phyloP scores from a whole-genome alignment of 129 eudicot genomes.

The Saposhnikovia divaricata region DNA sequence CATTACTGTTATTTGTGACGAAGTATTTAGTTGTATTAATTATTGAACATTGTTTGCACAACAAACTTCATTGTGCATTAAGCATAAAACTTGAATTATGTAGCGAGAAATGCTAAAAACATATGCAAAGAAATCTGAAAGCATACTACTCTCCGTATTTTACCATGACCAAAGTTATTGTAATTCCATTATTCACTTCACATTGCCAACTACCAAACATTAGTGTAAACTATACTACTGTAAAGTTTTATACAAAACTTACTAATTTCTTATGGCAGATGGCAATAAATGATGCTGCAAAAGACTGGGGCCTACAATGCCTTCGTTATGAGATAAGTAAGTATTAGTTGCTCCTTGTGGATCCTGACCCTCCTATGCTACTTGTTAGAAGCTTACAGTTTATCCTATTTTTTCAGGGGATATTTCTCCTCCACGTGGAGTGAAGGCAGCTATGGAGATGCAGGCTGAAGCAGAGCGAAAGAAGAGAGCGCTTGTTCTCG shows the following conservation, averaged over 20 bases:
- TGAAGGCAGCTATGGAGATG: conserved; percentile 94
- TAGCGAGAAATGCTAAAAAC: too few relatives aligned
- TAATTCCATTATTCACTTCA: too few relatives aligned
- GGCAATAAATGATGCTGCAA: conserved; percentile 81
- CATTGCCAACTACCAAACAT: too few relatives aligned
- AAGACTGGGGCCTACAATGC: conserved; percentile 81
- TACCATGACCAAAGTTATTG: too few relatives aligned
- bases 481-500: conserved; percentile 83
- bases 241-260: too few relatives aligned
- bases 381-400: not conserved
- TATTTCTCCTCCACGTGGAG: conserved; percentile 90
- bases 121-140: too few relatives aligned
- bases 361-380: not conserved
- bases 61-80: too few relatives aligned
- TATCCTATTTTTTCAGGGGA: conserved; percentile 46
- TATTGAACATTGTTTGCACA: too few relatives aligned
- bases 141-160: too few relatives aligned
- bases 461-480: conserved; percentile 99
- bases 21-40: too few relatives aligned
- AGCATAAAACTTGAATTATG: too few relatives aligned
- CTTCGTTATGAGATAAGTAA: conserved; percentile 95
- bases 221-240: too few relatives aligned
- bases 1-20: conserved; percentile 79
- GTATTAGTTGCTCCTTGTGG: conserved; percentile 8
- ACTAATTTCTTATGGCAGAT: conserved; percentile 28